phyloP scores from a whole-genome alignment of 2,329 filamentous ascomycete species.

The Aspergillus intermedius region DNA sequence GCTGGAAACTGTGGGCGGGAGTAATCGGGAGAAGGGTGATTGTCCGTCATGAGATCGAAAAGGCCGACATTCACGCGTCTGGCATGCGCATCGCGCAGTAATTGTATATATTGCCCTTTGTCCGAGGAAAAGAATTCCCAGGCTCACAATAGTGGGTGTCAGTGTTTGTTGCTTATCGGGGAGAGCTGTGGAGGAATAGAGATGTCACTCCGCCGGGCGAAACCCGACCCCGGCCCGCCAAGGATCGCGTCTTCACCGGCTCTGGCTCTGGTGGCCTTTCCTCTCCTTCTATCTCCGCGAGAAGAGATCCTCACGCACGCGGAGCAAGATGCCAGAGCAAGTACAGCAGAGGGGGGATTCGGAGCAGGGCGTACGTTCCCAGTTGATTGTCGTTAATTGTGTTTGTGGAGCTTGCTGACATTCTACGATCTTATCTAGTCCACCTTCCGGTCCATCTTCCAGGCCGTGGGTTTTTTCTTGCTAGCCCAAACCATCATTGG shows the following conservation, averaged over 20 bases:
- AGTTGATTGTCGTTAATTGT: background rate
- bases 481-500: conserved; percentile 52
- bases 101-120: background rate
- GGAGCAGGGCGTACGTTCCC: conserved; percentile 25
- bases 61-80: conserved; percentile 14
- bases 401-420: conserved; percentile 14
- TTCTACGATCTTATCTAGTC: conserved; percentile 24
- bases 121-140: background rate
- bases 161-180: background rate
- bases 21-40: conserved; percentile 25
- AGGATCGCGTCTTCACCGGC: conserved; percentile 2
- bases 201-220: conserved; percentile 1
- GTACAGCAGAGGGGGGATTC: conserved; percentile 30
- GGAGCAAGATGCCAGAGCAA: conserved; percentile 34
- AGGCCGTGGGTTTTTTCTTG: conserved; percentile 55
- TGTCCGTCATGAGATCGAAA: conserved; percentile 30
- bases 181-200: background rate
- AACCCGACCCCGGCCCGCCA: background rate
- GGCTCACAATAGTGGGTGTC: background rate
- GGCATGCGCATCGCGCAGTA: conserved; percentile 24
- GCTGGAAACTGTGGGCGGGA: conserved; percentile 48
- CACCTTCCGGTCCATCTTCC: conserved; percentile 40
- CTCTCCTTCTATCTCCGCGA: conserved; percentile 8
- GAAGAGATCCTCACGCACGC: conserved; percentile 6
- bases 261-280: conserved; percentile 6